Base-by-base conservation (phyloP, 257 asterid genomes). In the Solanum rostratum region DNA sequence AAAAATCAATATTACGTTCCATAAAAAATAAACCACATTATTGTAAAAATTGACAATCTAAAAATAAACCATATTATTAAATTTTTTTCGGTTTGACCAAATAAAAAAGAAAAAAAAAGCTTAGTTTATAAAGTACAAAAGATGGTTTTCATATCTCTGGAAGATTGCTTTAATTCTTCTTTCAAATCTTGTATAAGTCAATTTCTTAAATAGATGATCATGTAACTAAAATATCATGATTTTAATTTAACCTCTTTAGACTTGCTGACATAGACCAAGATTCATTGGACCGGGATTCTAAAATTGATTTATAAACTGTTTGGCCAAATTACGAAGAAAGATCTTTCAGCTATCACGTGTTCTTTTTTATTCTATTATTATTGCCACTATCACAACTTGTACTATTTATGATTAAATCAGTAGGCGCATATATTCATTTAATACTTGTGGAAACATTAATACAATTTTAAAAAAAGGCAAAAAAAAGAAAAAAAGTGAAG, bases 341-440 rank as follows among this genome's bases (percentile, higher is more conserved):
- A 88, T 88, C 85, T 88, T 88, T 85, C 70, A 82, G n/a, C 80
- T 41, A 68, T 82, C 96, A 93, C 97, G 98, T 94, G 95, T 91
- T 86, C 80, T 84, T 88, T 88, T 90, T 45, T 87, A 81, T 88
- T 88, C 74, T 24, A 52, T 83, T 49, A 16, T 49, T 2, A 27
- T 27, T 46, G 27, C 24, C 62, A 27, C 24, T 27, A 43, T 19
- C 62, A 3, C 29, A 74, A 74, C 43, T 46, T 24, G 81, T n/a
- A 43, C 37, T 73, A 43, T 43, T 65, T 6, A 43, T 45, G 43
- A 30, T 11, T n/a, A 73, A 73, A 22, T 7, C 20, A 6, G 22
- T 70, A 20, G 54, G 33, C 54, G 33, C 19, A 11, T 82, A 85
- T 84, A 65, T 89, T 84, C 88, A 86, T 82, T 70, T 89, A 86